Evolutionary conservation across 2,329 filamentous ascomycete genomes (phyloP).

Genomic region (Paramyrothecium roridum): DNA sequence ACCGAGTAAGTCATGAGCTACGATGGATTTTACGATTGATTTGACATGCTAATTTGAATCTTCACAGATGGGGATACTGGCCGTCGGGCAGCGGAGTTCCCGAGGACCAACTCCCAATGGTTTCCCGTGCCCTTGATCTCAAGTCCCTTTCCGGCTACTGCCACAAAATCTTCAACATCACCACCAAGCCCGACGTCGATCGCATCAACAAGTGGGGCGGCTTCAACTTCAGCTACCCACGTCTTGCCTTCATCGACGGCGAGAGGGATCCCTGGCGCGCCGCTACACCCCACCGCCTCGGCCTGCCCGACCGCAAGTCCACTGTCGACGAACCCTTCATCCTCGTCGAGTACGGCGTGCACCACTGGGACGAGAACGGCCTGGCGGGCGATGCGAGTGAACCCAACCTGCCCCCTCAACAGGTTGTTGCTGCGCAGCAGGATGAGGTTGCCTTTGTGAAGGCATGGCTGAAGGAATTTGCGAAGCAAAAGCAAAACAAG

Average conservation of each 20-base stretch:
- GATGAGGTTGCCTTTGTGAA: slow-evolving; percentile 60
- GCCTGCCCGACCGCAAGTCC: slow-evolving; percentile 51
- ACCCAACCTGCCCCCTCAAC: slow-evolving; percentile 56
- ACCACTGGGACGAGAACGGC: slow-evolving; percentile 78
- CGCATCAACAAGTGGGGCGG: slow-evolving; percentile 75
- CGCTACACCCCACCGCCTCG: slow-evolving; percentile 68
- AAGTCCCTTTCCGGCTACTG: slow-evolving; percentile 63
- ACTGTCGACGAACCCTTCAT: slow-evolving; percentile 67
- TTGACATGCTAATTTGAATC: slow-evolving; percentile 2
- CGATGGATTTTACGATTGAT: not conserved
- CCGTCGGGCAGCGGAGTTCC: slow-evolving; percentile 71
- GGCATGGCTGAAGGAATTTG: slow-evolving; percentile 65
- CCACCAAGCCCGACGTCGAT: slow-evolving; percentile 56
- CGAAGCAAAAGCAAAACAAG: slow-evolving; percentile 14
- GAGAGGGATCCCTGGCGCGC: slow-evolving; percentile 78
- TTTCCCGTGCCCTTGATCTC: slow-evolving; percentile 68
- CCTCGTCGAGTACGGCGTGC: slow-evolving; percentile 71
- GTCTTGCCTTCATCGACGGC: slow-evolving; percentile 74
- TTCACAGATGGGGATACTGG: slow-evolving; percentile 71
- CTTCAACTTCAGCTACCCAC: slow-evolving; percentile 67
- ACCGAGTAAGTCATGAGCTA: slow-evolving; percentile 38
- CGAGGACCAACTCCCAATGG: slow-evolving; percentile 58
- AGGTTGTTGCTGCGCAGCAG: slow-evolving; percentile 57
- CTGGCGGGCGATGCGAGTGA: slow-evolving; percentile 54
- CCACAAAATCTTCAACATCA: slow-evolving; percentile 67